Conservation (phyloP, 495 filamentous ascomycete genomes). For the Talaromyces liani region DNA sequence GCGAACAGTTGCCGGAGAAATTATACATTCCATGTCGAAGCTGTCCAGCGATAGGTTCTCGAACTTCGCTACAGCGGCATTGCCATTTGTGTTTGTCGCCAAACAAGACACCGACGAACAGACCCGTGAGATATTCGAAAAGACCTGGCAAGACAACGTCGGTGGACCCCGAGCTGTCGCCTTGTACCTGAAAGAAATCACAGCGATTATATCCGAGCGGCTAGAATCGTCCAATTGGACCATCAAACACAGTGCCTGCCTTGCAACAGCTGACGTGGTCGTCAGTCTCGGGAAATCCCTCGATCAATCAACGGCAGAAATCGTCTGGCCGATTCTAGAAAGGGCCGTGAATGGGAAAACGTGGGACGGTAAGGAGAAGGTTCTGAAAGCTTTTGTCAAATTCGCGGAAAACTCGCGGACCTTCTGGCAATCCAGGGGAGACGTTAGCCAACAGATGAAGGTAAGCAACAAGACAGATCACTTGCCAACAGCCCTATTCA, state of each 20-base stretch:
- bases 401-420: conserved; percentile 57
- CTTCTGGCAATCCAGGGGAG: conserved; percentile 47
- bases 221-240: conserved; percentile 77
- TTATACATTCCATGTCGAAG: conserved; percentile 72
- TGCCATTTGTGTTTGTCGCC: conserved; percentile 83
- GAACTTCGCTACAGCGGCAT: conserved; percentile 58
- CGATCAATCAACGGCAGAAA: conserved; percentile 45
- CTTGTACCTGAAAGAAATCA: conserved; percentile 78
- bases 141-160: conserved; percentile 85
- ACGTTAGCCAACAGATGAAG: conserved; percentile 44
- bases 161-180: conserved; percentile 74
- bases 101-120: conserved; percentile 78
- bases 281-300: conserved; percentile 53
- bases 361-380: conserved; percentile 86
- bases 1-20: conserved; percentile 70
- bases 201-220: conserved; percentile 54
- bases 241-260: conserved; percentile 79
- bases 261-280: conserved; percentile 69
- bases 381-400: conserved; percentile 75
- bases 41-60: conserved; percentile 83
- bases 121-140: conserved; percentile 64
- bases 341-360: conserved; percentile 78
- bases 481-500: neutral
- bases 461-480: conserved; percentile 27
- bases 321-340: conserved; percentile 75